Evolutionary conservation across 2,329 filamentous ascomycete species (phyloP), one percentile per base, ranked within the genome.

Genomic region (Monosporascus ibericus): DNA sequence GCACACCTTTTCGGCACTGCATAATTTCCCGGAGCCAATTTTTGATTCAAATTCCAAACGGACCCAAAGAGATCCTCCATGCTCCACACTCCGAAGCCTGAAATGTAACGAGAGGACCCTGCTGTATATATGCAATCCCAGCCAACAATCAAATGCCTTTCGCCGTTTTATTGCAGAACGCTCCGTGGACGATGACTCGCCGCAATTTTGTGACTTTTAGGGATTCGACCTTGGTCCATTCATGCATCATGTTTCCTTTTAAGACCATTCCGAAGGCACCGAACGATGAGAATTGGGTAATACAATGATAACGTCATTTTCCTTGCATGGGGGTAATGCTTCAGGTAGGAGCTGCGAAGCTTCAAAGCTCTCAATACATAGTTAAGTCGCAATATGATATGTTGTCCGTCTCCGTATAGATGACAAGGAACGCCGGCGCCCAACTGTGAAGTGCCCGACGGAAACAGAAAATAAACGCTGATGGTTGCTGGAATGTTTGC

Each of bases 381-480:
- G 24, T 30, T 30, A 30, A 34, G 40, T 51, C 48, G 42, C 50
- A 42, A 51, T 34, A 34, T 34, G 30, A 34, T 34, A 34, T 44
- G 37, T 51, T 48, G 48, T 49, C 44, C 48, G 40, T 34, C 4
- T 44, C 42, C 22, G 30, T 47, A 39, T 51, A 54, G 44, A 46
- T 34, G 50, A 47, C 40, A 48, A 44, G 49, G 20, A 47, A 56
- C 52, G 56, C 53, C 53, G 56, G 57, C 52, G 56, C 47, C 47
- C 48, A 54, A 57, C 48, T 54, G 48, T 51, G 49, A 34, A 49
- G 49, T 30, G 42, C 52, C 52, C 57, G 53, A 40, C 30, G 20
- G 40, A 24, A 55, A 53, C 50, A 49, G 39, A 49, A 54, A 39
- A 57, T 51, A 51, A 52, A 63, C 63, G 64, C 62, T 64, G 52